These are phyloP conservation scores for Chrysanthemum lavandulifolium DNA, from an alignment of 129 eudicot species.

Conservation along the genomic window DNA sequence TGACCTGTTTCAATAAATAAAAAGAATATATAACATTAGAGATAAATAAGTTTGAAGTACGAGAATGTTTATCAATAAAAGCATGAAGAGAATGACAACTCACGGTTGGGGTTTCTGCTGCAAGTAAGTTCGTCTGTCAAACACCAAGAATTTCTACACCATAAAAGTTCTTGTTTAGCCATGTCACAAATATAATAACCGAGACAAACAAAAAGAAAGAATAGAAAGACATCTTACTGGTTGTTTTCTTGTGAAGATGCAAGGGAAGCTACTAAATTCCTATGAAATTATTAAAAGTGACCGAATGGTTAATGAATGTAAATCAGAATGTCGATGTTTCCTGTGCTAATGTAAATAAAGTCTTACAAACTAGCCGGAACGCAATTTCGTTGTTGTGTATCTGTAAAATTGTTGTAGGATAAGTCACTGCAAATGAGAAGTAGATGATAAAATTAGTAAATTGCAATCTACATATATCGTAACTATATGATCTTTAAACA, in stretches of 20 bases:
- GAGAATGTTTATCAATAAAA: background rate
- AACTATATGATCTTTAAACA: background rate
- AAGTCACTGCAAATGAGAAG: conserved; percentile 49
- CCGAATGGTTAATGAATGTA: conserved; percentile 7
- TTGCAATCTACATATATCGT: no score
- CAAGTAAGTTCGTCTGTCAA: conserved; percentile 68
- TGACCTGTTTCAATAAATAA: conserved; percentile 35
- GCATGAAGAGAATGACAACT: conserved; percentile 4
- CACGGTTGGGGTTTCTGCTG: conserved; percentile 47
- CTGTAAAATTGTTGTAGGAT: conserved; percentile 78
- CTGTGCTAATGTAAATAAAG: conserved; percentile 13
- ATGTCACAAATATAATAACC: background rate
- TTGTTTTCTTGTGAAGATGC: conserved; percentile 42
- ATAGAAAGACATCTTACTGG: conserved; percentile 33
- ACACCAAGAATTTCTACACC: conserved; percentile 66
- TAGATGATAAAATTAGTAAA: conserved; percentile 4
- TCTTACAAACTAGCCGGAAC: conserved; percentile 57
- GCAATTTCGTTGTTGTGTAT: conserved; percentile 35
- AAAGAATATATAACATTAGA: background rate
- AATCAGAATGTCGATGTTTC: background rate
- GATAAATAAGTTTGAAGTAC: background rate
- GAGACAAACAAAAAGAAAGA: background rate
- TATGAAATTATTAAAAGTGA: conserved; percentile 28
- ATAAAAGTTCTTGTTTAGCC: conserved; percentile 1
- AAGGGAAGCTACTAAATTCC: conserved; percentile 67